Base-by-base conservation (phyloP, 1,284 basidiomycete species). In the Cutaneotrichosporon sp. region DNA sequence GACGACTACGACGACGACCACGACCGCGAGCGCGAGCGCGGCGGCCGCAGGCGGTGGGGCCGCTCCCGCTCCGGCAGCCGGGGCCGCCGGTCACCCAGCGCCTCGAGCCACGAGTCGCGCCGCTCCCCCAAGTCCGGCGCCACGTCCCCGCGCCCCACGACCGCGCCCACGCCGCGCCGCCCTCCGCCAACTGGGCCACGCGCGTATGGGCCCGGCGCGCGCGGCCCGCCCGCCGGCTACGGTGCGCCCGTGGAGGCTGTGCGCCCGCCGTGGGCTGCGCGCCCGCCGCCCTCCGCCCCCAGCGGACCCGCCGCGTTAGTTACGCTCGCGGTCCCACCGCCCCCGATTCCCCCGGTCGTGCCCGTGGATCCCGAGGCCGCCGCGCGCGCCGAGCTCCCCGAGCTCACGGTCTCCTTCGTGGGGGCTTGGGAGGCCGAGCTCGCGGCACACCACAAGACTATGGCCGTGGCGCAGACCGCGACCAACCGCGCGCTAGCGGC, bases 401-500 rank as follows among this genome's bases (percentile, higher is more conserved):
- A 25, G 16, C 51, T 76, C 16, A 67, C 66, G 45, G 60, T 71
- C 2, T 54, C 67, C 0, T 76, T 69, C 54, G 63, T 63, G 13
- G 67, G 70, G 31, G 59, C 65, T 20, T 75, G 73, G 73, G 73
- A 75, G 59, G 49, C 58, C 3, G 73, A 75, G 70, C 65, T 78
- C 3, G 63, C 61, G 1, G 62, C 67, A 8, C 67, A 73, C 60
- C 62, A 71, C 29, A 59, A 65, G 13, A 63, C 63, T 31, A 43
- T 70, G 13, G 53, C 54, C 4, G 47, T 59, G 0, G 55, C 74
- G 2, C 58, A 66, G 10, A 58, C 66, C 24, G 49, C 57, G 4
- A 70, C 69, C 2, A 50, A 69, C 13, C 66, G 68, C 7, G 62
- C 70, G 2, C 69, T 72, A 53, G 59, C 71, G 4, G 64, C 66